Conservation (phyloP, 192 early-diverging fungal species). For the Backusella morwellensis region DNA sequence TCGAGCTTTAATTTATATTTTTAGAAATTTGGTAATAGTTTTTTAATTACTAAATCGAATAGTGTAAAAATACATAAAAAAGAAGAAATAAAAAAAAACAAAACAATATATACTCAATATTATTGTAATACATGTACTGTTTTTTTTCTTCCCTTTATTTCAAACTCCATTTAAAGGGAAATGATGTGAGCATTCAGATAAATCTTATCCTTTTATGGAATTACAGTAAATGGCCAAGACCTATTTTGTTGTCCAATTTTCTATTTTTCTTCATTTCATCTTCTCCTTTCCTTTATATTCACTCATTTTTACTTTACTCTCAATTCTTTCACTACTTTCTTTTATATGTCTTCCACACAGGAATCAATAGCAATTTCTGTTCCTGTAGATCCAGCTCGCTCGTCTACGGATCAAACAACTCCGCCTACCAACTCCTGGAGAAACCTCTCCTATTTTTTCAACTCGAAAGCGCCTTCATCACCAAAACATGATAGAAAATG, state of each 20-base stretch:
- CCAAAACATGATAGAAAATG: slow-evolving; percentile 25
- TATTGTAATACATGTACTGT: not conserved
- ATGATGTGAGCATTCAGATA: slow-evolving; percentile 4
- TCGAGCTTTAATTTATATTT: not conserved
- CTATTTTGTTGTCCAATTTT: not conserved
- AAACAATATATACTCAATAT: not conserved
- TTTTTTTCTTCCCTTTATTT: not conserved
- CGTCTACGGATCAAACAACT: not conserved
- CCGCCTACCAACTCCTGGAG: not conserved
- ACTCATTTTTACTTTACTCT: not conserved
- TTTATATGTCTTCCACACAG: not conserved
- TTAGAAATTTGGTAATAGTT: not conserved
- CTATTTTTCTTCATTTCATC: not conserved
- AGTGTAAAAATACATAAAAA: not conserved
- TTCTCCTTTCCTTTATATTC: slow-evolving; percentile 4
- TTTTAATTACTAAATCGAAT: not conserved
- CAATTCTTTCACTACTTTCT: not conserved
- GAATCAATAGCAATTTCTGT: not conserved
- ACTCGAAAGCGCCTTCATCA: not conserved
- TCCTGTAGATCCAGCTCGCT: not conserved
- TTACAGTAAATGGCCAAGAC: slow-evolving; percentile 3
- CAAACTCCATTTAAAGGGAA: not conserved
- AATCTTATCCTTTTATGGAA: not conserved
- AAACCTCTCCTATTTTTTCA: not conserved
- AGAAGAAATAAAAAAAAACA: not conserved